A percentile compares a stretch with the other conserved stretches of the same genome.
Conservation (phyloP, 305 asterid species). For the Petunia hybrid region DNA sequence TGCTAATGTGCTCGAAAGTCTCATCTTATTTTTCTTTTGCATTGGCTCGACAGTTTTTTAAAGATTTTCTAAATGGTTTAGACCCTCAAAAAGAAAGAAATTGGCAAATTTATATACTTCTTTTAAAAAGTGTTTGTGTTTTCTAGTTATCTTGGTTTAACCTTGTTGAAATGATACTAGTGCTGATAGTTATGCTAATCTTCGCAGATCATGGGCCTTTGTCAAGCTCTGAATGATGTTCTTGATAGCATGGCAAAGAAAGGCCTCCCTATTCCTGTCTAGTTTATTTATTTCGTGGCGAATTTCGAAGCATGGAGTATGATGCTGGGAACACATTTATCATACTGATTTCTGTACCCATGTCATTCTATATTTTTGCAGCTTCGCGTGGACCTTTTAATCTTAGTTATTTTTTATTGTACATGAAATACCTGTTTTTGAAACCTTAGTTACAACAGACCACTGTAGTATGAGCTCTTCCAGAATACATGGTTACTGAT, state of each 20-base stretch:
- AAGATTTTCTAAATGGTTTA: neutral
- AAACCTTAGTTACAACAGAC: neutral
- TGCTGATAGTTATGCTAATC: neutral
- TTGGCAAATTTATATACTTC: no score
- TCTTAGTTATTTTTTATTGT: conserved; percentile 13
- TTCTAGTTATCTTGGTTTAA: neutral
- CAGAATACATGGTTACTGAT: neutral
- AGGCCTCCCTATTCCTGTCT: conserved; percentile 86
- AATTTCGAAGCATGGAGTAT: conserved; percentile 7
- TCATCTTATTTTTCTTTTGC: neutral
- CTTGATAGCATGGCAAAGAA: conserved; percentile 97
- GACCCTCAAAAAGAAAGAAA: neutral
- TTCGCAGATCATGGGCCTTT: conserved; percentile 84
- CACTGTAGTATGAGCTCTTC: neutral
- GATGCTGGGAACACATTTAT: neutral
- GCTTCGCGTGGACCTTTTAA: neutral
- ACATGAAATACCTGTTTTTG: conserved; percentile 18
- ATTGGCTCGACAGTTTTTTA: neutral
- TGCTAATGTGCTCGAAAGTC: conserved; percentile 29
- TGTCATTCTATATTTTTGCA: neutral
- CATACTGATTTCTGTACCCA: neutral
- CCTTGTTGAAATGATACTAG: neutral
- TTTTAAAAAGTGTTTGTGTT: no score
- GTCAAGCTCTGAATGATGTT: conserved; percentile 91
- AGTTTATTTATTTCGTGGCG: conserved; percentile 28